Evolutionary conservation across 2,329 filamentous ascomycete species (phyloP).

Genomic region (Hypoxylon sp.): DNA sequence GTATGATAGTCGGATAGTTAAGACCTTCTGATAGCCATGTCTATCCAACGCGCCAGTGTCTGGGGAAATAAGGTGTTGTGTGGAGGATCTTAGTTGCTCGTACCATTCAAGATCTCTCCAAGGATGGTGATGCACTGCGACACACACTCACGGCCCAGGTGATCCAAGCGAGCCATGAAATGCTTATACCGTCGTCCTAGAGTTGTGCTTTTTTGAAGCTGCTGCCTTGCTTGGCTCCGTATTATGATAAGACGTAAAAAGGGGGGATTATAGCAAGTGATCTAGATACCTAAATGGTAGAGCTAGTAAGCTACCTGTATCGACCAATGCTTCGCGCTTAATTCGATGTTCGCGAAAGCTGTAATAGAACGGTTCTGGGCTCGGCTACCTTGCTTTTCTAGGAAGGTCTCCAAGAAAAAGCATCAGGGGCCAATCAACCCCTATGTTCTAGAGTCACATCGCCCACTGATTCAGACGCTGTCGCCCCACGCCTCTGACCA

Average conservation of each 20-base stretch:
- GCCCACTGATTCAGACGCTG: conserved; percentile 8
- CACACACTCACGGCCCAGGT: not conserved
- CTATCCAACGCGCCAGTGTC: conserved; percentile 1
- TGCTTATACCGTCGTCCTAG: too few species aligned
- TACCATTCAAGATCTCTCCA: conserved; percentile 15
- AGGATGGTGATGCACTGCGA: conserved; percentile 19
- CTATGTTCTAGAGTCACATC: conserved; percentile 14
- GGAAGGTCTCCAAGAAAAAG: conserved; percentile 40
- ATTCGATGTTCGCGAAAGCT: conserved; percentile 25
- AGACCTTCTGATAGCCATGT: too few species aligned
- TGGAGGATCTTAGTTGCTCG: conserved; percentile 12
- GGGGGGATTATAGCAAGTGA: too few species aligned
- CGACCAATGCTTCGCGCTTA: conserved; percentile 17
- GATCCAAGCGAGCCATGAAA: conserved; percentile 1
- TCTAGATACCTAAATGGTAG: not conserved
- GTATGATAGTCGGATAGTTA: not conserved
- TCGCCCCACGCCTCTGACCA: conserved; percentile 14
- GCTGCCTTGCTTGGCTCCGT: too few species aligned
- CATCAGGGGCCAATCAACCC: conserved; percentile 14
- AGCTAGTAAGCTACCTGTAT: conserved; percentile 15
- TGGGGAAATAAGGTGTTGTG: conserved; percentile 15
- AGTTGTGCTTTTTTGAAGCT: too few species aligned
- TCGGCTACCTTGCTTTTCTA: conserved; percentile 41
- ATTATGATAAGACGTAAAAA: too few species aligned
- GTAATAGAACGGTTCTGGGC: conserved; percentile 14